Conservation (phyloP, 495 filamentous ascomycete genomes). For the Penicillium desertorum region DNA sequence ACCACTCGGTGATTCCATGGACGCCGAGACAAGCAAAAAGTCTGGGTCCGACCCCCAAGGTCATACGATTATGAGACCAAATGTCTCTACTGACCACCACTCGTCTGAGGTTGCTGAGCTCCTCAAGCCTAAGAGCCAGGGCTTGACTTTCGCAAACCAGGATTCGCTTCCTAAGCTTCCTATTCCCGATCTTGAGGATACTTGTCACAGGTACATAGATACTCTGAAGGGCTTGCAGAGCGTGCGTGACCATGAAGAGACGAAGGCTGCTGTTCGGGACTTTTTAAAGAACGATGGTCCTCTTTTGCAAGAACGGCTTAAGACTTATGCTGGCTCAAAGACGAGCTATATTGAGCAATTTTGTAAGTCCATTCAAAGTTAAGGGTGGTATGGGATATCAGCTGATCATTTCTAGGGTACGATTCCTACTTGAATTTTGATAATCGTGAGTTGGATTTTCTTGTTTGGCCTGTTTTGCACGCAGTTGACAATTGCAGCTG, state of each 20-base stretch:
- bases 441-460: slow-evolving; percentile 59
- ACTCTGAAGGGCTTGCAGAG: slow-evolving; percentile 82
- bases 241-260: slow-evolving; percentile 78
- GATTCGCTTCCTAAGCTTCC: slow-evolving; percentile 88
- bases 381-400: background rate
- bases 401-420: slow-evolving; percentile 66
- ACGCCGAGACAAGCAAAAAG: slow-evolving; percentile 16
- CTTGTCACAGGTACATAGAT: slow-evolving; percentile 75
- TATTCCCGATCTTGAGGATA: slow-evolving; percentile 85
- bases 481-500: slow-evolving; percentile 49
- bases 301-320: slow-evolving; percentile 81
- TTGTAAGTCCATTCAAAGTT: slow-evolving; percentile 59
- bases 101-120: slow-evolving; percentile 15
- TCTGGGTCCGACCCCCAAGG: slow-evolving; percentile 43
- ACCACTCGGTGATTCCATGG: slow-evolving; percentile 55
- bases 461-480: background rate
- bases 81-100: slow-evolving; percentile 19
- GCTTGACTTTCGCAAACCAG: slow-evolving; percentile 83
- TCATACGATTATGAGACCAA: slow-evolving; percentile 29
- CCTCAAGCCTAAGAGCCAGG: slow-evolving; percentile 29
- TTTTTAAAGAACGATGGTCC: slow-evolving; percentile 85
- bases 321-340: slow-evolving; percentile 88
- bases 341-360: slow-evolving; percentile 99
- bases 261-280: slow-evolving; percentile 74
- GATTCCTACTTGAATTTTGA: slow-evolving; percentile 98